phyloP scores from a whole-genome alignment of 2,329 filamentous ascomycete species.

The Talaromyces sp. region DNA sequence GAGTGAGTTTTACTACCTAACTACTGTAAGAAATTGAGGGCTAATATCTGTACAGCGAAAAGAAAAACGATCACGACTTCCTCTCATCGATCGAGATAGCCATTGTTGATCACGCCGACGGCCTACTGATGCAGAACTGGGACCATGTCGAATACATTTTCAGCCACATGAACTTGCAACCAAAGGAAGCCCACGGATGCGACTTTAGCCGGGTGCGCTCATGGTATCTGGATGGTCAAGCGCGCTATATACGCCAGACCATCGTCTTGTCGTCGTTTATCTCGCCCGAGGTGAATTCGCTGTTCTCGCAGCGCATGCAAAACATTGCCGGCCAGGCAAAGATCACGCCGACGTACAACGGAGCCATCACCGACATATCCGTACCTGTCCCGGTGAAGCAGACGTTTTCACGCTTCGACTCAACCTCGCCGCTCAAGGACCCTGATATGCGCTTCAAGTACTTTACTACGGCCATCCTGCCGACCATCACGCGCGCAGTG shows the following conservation, averaged over 20 bases:
- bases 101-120: slow-evolving; percentile 86
- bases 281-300: slow-evolving; percentile 78
- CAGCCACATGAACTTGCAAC: slow-evolving; percentile 83
- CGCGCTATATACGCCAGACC: slow-evolving; percentile 77
- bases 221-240: slow-evolving; percentile 90
- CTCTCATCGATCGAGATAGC: slow-evolving; percentile 89
- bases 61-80: slow-evolving; percentile 78
- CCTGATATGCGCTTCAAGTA: slow-evolving; percentile 87
- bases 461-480: slow-evolving; percentile 77
- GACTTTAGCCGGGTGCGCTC: slow-evolving; percentile 85
- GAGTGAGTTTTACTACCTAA: slow-evolving; percentile 46
- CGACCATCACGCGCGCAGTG: slow-evolving; percentile 62
- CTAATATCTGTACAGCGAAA: slow-evolving; percentile 48
- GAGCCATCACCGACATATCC: slow-evolving; percentile 67
- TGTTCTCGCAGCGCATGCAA: slow-evolving; percentile 69
- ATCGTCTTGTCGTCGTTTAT: slow-evolving; percentile 76
- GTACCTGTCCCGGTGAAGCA: slow-evolving; percentile 64
- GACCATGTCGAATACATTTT: slow-evolving; percentile 92
- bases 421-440: slow-evolving; percentile 63
- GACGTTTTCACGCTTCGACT: slow-evolving; percentile 83
- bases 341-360: slow-evolving; percentile 62
- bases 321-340: slow-evolving; percentile 79
- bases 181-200: slow-evolving; percentile 82
- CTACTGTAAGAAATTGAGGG: slow-evolving; percentile 13
- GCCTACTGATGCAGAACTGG: slow-evolving; percentile 97